Conservation (phyloP, 495 filamentous ascomycete genomes). For the Penicillium silybi region DNA sequence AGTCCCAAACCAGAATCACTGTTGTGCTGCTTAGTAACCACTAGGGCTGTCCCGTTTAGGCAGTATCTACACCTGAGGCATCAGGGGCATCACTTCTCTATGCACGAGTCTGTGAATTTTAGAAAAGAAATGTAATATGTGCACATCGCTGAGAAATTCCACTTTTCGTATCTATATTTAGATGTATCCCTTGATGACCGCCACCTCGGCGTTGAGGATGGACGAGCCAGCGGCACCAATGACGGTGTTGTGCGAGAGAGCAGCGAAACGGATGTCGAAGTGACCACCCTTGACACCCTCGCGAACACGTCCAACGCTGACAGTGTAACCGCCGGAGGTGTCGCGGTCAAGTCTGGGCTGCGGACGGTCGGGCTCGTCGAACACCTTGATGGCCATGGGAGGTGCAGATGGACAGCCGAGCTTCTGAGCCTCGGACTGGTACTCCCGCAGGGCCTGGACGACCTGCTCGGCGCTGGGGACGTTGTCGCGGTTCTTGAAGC, state of each 20-base stretch:
- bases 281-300: conserved; percentile 67
- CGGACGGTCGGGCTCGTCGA: conserved; percentile 75
- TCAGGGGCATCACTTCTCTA: not conserved
- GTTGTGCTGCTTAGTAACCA: not conserved
- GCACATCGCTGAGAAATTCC: conserved; percentile 23
- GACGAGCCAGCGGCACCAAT: conserved; percentile 93
- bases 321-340: conserved; percentile 69
- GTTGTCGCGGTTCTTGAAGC: conserved; percentile 54
- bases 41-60: conserved; percentile 2
- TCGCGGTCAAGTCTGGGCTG: conserved; percentile 83
- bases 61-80: not conserved
- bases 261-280: conserved; percentile 80
- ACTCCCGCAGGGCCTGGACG: conserved; percentile 63
- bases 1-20: conserved; percentile 16
- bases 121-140: conserved; percentile 15
- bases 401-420: conserved; percentile 77
- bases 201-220: conserved; percentile 91
- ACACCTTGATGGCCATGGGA: conserved; percentile 65
- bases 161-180: conserved; percentile 39
- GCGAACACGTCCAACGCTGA: conserved; percentile 74
- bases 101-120: not conserved
- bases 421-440: conserved; percentile 69
- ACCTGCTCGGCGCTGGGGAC: conserved; percentile 61
- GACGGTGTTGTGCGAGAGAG: conserved; percentile 83
- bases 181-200: conserved; percentile 81